A percentile compares a stretch with the other conserved stretches of the same genome.
phyloP scores from a whole-genome alignment of 345 rosid genomes.

The Heritiera fomes region DNA sequence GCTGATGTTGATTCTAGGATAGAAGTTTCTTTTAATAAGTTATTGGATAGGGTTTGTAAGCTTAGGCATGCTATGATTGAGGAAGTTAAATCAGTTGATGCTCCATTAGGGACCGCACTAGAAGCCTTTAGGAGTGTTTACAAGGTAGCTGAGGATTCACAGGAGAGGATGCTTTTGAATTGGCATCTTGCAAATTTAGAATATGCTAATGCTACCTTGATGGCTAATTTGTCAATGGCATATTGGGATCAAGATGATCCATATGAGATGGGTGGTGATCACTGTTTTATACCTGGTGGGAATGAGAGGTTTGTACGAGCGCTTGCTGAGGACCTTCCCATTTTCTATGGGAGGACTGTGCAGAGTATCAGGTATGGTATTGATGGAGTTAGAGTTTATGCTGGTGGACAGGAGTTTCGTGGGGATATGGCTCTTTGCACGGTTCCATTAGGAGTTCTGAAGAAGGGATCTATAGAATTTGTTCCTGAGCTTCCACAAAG shows the following conservation, averaged over 20 bases:
- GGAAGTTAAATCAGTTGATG: slow-evolving; percentile 87
- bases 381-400: slow-evolving; percentile 75
- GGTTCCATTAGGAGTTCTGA: slow-evolving; percentile 78
- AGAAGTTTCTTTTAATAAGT: slow-evolving; percentile 80
- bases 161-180: slow-evolving; percentile 84
- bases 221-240: slow-evolving; percentile 79
- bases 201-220: slow-evolving; percentile 88
- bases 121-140: slow-evolving; percentile 67
- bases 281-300: slow-evolving; percentile 95
- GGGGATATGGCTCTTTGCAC: slow-evolving; percentile 97
- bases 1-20: slow-evolving; percentile 74
- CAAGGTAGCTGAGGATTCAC: slow-evolving; percentile 72
- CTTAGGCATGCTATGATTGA: slow-evolving; percentile 96
- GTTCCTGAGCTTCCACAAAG: slow-evolving; percentile 82
- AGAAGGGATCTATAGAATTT: slow-evolving; percentile 77
- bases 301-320: slow-evolving; percentile 83
- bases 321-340: slow-evolving; percentile 80
- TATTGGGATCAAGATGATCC: slow-evolving; percentile 99
- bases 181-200: slow-evolving; percentile 97
- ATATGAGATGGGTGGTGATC: slow-evolving; percentile 98
- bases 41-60: slow-evolving; percentile 89
- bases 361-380: slow-evolving; percentile 76
- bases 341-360: slow-evolving; percentile 73
- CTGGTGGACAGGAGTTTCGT: slow-evolving; percentile 66
- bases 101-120: slow-evolving; percentile 80